Conservation (phyloP, 768 basidiomycete genomes). For the Dacryopinax spathularia region DNA sequence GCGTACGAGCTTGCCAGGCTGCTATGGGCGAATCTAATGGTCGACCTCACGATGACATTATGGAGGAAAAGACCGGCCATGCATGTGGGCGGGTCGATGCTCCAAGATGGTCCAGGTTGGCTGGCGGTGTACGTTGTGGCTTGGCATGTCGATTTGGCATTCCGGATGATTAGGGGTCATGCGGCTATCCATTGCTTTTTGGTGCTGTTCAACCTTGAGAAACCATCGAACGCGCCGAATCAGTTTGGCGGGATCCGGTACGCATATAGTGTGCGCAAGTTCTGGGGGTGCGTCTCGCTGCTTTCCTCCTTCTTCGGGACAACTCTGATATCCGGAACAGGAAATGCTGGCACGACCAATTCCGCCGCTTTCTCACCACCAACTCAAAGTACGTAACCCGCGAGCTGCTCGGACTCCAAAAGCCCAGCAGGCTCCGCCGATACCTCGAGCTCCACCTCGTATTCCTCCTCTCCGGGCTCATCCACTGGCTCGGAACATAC, state of each 20-base stretch:
- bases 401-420: neutral
- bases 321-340: neutral
- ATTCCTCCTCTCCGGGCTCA: neutral
- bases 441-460: neutral
- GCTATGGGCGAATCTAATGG: no score
- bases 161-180: neutral
- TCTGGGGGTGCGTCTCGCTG: neutral
- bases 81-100: neutral
- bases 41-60: neutral
- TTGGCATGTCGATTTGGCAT: neutral
- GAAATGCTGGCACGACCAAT: neutral
- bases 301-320: neutral
- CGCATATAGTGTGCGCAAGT: neutral
- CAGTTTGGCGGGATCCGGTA: neutral
- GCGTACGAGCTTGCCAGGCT: no score
- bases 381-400: neutral
- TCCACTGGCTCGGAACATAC: neutral
- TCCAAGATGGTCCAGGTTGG: neutral
- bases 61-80: neutral
- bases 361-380: neutral
- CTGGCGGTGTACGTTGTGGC: neutral
- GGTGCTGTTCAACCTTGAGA: neutral
- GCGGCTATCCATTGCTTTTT: neutral
- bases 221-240: neutral
- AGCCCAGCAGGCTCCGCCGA: neutral